These are phyloP conservation scores for Agastache rugosa DNA, from an alignment of 257 asterid species.

Conservation along the genomic window DNA sequence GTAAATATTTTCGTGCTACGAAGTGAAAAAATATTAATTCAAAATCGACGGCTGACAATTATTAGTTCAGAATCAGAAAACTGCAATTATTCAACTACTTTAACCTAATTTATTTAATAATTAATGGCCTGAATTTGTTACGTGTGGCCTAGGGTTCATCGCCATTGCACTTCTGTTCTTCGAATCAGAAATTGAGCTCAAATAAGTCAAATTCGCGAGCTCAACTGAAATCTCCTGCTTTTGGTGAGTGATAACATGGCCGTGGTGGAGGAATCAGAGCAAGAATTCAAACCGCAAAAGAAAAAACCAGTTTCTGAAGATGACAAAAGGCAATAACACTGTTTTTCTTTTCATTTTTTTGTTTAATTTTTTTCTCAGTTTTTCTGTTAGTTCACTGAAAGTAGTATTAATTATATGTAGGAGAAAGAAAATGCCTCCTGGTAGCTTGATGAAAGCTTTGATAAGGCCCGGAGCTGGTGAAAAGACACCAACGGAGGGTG, in stretches of 20 bases:
- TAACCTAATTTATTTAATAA: conserved; percentile 38
- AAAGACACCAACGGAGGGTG: conserved; percentile 72
- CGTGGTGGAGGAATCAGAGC: conserved; percentile 57
- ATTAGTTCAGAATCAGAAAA: neutral
- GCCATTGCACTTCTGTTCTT: conserved; percentile 30
- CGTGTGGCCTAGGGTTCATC: conserved; percentile 47
- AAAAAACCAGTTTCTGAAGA: conserved; percentile 69
- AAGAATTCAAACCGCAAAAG: conserved; percentile 57
- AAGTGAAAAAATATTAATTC: neutral
- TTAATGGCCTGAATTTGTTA: conserved; percentile 18
- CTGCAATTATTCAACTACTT: conserved; percentile 31
- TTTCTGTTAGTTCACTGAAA: neutral
- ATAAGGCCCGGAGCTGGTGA: conserved; percentile 92
- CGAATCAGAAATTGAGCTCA: conserved; percentile 26
- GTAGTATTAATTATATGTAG: conserved; percentile 42
- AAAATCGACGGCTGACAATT: conserved; percentile 28
- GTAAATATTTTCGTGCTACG: neutral
- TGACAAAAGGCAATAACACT: conserved; percentile 63
- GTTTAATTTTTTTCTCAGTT: neutral
- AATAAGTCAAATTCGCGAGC: conserved; percentile 14
- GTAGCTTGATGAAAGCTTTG: conserved; percentile 94
- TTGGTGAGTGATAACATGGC: conserved; percentile 54
- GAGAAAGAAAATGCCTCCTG: conserved; percentile 86
- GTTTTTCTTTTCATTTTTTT: neutral
- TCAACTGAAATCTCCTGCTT: conserved; percentile 15